phyloP scores from a whole-genome alignment of 2,329 filamentous ascomycete genomes.

The Penicillium palitans region DNA sequence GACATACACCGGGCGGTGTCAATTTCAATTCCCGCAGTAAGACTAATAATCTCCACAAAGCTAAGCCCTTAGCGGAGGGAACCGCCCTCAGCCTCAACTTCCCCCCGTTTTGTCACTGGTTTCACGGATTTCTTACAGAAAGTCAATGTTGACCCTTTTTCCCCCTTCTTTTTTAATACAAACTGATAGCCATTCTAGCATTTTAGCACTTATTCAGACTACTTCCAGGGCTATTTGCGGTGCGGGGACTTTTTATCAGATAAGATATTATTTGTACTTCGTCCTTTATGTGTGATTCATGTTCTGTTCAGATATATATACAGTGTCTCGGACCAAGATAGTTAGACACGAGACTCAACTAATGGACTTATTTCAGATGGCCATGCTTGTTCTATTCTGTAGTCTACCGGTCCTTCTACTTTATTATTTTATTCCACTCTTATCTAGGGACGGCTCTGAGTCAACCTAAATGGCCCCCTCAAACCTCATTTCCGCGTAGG shows the following conservation, averaged over 20 bases:
- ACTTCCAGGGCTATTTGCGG: background rate
- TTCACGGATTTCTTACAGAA: no score
- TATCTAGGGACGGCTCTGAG: no score
- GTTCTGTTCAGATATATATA: background rate
- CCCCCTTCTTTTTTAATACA: background rate
- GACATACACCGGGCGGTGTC: background rate
- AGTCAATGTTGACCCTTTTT: background rate
- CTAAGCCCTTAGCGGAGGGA: background rate
- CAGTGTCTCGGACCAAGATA: no score
- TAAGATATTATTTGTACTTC: background rate
- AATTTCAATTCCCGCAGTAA: background rate
- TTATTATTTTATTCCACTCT: background rate
- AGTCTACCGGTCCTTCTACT: no score
- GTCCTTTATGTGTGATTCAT: background rate
- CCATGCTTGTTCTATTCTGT: no score
- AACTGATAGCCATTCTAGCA: background rate
- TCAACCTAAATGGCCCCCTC: background rate
- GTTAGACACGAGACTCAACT: no score
- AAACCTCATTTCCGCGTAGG: no score
- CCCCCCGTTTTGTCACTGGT: background rate
- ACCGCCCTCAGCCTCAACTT: background rate
- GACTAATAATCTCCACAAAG: background rate
- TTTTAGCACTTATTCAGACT: background rate
- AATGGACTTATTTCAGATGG: no score
- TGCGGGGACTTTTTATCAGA: background rate